Evolutionary conservation across 139 green algal genomes (phyloP).

Genomic region (Tetraselmis striata): DNA sequence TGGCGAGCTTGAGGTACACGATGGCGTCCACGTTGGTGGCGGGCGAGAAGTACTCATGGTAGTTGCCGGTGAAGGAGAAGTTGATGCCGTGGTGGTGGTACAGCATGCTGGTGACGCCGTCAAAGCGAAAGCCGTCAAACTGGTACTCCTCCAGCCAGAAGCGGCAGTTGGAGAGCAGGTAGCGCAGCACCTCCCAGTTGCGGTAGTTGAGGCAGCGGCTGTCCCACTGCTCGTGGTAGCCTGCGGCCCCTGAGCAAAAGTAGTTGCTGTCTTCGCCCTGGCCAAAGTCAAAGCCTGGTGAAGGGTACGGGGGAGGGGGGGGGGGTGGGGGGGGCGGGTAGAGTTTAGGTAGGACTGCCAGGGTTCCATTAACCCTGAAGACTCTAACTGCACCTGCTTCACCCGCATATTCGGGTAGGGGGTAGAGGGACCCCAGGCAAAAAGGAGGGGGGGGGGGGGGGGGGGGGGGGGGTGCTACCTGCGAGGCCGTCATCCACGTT

Average conservation of each 20-base stretch:
- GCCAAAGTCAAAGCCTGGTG: conserved; percentile 79
- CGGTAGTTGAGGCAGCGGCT: conserved; percentile 81
- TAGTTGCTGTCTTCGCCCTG: conserved; percentile 70
- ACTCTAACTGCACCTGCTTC: too few relatives aligned
- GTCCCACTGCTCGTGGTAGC: conserved; percentile 92
- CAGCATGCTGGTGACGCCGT: conserved; percentile 96
- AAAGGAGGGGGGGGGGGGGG: too few relatives aligned
- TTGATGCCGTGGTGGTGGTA: conserved; percentile 95
- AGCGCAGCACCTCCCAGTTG: conserved; percentile 73
- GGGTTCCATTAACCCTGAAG: too few relatives aligned
- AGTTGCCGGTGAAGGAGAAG: conserved; percentile 73
- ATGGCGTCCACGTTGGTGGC: conserved; percentile 88
- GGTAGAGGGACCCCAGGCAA: too few relatives aligned
- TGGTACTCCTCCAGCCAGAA: conserved; percentile 94
- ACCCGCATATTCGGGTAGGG: too few relatives aligned
- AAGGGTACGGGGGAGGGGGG: too few relatives aligned
- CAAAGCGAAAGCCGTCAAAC: conserved; percentile 95
- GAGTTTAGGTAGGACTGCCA: too few relatives aligned
- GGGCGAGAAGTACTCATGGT: conserved; percentile 69
- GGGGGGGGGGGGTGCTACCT: too few relatives aligned
- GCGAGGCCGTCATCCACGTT: conserved; percentile 86
- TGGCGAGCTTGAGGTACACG: conserved; percentile 95
- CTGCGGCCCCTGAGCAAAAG: conserved; percentile 69
- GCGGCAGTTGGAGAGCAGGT: conserved; percentile 88
- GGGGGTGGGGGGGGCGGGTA: too few relatives aligned